Base-by-base conservation (phyloP, 352 stramenopile genomes). In the Phytophthora vignae region DNA sequence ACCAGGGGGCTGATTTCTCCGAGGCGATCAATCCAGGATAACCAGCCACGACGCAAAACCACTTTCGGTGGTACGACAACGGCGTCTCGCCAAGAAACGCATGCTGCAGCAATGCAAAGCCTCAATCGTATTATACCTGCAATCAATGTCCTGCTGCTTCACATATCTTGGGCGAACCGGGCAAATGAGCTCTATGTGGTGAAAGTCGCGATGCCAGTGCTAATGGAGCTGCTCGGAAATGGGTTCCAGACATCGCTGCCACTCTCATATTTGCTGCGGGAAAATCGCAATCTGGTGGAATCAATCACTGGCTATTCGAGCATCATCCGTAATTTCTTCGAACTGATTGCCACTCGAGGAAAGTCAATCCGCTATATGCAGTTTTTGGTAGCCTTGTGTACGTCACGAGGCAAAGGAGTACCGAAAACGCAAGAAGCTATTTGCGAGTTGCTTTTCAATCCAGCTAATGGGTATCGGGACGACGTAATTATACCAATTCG, bases 331-430 rank as follows among this genome's bases (percentile, higher is more conserved):
- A 90, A 80, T 38, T 93, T 92, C 64, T 90, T 93, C 52, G 81
- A 91, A 29, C 49, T 93, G n/a, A 93, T 93, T 68, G 85, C 83
- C 54, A 81, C 81, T 10, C 71, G 83, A 46, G 84, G 86, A 10
- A 88, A 87, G 49, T 92, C 84, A 0, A 90, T 92, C 33, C 81
- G 86, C 11, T 93, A 90, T 54, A 82, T 93, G 77, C 86, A 93
- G 59, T 93, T 91, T 66, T 64, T 93, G 22, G 84, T 91, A 27
- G 84, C 85, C 15, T 67, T 92, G 60, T 93, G 86, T 60, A 90
- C 77, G 4, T 90, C 82, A 17, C 67, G 79, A 22, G 86, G 86
- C 3, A 79, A 76, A 42, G 86, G 84, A 0, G 74, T 93, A 0
- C 82, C 83, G 0, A 93, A 93, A 69, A 91, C 83, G 3, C 86